phyloP scores from a whole-genome alignment of 2,329 filamentous ascomycete species.

The Apiospora malaysiana region DNA sequence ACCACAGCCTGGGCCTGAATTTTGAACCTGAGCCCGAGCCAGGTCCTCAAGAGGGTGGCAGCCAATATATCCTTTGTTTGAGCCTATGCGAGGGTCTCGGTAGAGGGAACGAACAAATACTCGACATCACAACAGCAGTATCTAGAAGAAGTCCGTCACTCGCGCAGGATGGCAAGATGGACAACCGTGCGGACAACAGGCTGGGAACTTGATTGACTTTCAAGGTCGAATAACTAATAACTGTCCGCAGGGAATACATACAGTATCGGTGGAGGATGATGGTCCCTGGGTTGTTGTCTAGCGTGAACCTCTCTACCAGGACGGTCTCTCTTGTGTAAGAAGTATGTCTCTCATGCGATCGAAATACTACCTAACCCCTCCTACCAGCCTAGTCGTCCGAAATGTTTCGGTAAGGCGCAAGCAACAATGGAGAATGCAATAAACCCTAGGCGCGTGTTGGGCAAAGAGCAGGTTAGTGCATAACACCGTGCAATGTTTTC shows the following conservation, averaged over 20 bases:
- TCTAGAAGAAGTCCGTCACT: not conserved
- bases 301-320: not conserved
- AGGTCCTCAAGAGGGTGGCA: not conserved
- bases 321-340: constrained; percentile 9
- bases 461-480: constrained; percentile 2
- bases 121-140: not conserved
- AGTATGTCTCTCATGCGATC: constrained; percentile 4
- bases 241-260: not conserved
- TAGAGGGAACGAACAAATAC: not conserved
- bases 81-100: no score
- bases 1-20: no score
- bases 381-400: not conserved
- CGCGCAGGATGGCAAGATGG: not conserved
- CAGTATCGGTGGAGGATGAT: not conserved
- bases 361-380: not conserved
- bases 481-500: not conserved
- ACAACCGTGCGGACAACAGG: not conserved
- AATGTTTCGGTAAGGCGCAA: not conserved
- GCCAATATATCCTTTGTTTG: no score
- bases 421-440: not conserved
- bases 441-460: not conserved
- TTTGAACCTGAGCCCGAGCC: no score
- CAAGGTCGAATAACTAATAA: not conserved
- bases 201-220: not conserved
- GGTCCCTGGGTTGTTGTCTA: not conserved